Evolutionary conservation across 805 yeast species (phyloP).

Genomic region (Myxozyma nipponensis): DNA sequence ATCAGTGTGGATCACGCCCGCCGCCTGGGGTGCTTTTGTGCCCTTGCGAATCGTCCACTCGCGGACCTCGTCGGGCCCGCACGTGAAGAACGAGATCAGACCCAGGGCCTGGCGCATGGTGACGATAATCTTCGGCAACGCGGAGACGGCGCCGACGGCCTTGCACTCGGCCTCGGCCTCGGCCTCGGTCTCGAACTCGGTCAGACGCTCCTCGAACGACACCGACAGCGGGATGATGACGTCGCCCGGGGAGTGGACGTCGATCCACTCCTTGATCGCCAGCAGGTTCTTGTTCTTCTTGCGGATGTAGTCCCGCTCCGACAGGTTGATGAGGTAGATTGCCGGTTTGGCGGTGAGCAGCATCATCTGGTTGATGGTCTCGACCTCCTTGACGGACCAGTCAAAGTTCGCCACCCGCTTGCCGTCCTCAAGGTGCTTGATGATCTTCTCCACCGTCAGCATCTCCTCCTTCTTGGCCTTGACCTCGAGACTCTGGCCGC

Average conservation of each 20-base stretch:
- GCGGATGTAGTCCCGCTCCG: conserved; percentile 82
- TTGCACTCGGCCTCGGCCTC: conserved; percentile 75
- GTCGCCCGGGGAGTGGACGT: conserved; percentile 81
- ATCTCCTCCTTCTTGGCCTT: conserved; percentile 86
- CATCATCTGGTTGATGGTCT: conserved; percentile 77
- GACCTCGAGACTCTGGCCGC: conserved; percentile 84
- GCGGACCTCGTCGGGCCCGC: conserved; percentile 94
- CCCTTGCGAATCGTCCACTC: conserved; percentile 96
- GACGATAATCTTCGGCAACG: conserved; percentile 79
- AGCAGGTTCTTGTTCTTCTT: conserved; percentile 83
- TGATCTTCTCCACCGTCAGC: conserved; percentile 66
- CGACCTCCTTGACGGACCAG: conserved; percentile 92
- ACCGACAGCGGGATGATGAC: conserved; percentile 90
- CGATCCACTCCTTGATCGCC: conserved; percentile 87
- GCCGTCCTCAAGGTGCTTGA: conserved; percentile 74
- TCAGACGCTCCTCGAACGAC: conserved; percentile 84
- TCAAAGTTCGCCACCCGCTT: conserved; percentile 80
- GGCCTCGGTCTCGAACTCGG: conserved; percentile 79
- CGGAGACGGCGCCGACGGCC: conserved; percentile 66
- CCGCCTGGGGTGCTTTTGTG: conserved; percentile 96
- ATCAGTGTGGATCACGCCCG: conserved; percentile 96
- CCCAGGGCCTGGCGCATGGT: conserved; percentile 83
- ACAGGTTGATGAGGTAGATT: conserved; percentile 84
- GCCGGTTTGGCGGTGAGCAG: conserved; percentile 94
- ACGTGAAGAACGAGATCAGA: conserved; percentile 90